Base-by-base conservation (phyloP, 225 moss, liverwort and hornwort genomes). In the Sphagnum tenellum region DNA sequence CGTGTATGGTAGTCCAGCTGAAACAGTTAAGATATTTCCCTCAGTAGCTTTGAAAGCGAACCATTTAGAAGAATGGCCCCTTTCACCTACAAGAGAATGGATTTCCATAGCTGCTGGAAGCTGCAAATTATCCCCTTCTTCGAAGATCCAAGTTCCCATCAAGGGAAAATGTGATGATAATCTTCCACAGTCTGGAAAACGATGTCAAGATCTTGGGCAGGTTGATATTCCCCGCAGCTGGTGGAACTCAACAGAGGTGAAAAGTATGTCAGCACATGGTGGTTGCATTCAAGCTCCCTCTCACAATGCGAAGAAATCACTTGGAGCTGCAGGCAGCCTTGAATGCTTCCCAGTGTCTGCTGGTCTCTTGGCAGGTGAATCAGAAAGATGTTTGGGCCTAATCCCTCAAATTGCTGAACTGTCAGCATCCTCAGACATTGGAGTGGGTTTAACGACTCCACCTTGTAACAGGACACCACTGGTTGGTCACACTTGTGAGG, bases 71-170 rank as follows among this genome's bases (percentile, higher is more conserved):
- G 76, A 72, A 52, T 57, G 66, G 54, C 69, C 79, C 48, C 67
- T 71, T 29, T 83, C 83, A 55, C 83, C 83, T 58, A 83, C 79
- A 10, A 79, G 72, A 70, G 79, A 83, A 10, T 79, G 79, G 83
- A 72, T 79, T 65, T 77, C 79, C 67, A 72, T 79, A 12, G 66
- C 66, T 50, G 52, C 55, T 44, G 67, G 46, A 55, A 45, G 11
- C 11, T 29, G 46, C 45, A 74, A 71, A 64, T 6, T 63, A 2
- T 44, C 61, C 45, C 10, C 44, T 44, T 4, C 58, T 29, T 54
- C 49, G 54, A 12, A 61, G 61, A 74, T 3, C 14, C 51, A 2
- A 52, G 29, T 29, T 29, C 9, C 7, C 7, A 52, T 52, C 52
- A 52, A 52, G 6, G 9, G 7, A 52, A 9, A 52, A 52, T 52